Conservation (phyloP, 441 rosid genomes). For the Gossypium gossypioides region DNA sequence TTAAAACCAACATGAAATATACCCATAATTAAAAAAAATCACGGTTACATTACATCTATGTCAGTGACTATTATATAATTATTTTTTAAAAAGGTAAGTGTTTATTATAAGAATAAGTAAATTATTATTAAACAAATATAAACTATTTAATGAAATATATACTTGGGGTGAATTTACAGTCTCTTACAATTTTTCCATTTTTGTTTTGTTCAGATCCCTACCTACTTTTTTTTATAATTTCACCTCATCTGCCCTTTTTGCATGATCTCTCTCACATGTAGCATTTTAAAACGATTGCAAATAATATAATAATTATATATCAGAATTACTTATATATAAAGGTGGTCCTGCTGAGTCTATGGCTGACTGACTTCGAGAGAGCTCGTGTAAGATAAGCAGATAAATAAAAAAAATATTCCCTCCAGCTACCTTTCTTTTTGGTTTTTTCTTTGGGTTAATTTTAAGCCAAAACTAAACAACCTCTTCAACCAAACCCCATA, state of each 20-base stretch:
- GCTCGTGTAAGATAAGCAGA: slow-evolving; percentile 41
- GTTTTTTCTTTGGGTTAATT: slow-evolving; percentile 24
- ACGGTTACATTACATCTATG: too few species aligned
- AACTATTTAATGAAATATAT: too few species aligned
- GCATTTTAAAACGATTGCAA: not conserved
- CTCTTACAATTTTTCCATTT: not conserved
- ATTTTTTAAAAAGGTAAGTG: too few species aligned
- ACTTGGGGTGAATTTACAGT: not conserved
- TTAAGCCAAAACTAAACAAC: slow-evolving; percentile 11
- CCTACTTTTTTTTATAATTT: not conserved
- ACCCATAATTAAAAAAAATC: too few species aligned
- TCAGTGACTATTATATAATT: too few species aligned
- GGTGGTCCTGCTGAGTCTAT: slow-evolving; percentile 44
- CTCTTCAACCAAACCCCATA: not conserved
- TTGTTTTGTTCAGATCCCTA: not conserved
- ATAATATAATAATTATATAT: not conserved
- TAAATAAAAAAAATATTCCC: slow-evolving; percentile 23
- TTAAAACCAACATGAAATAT: too few species aligned
- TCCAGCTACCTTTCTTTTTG: slow-evolving; percentile 27
- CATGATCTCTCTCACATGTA: not conserved
- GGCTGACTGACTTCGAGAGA: slow-evolving; percentile 30
- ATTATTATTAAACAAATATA: too few species aligned
- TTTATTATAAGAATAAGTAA: too few species aligned
- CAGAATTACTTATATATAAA: slow-evolving; percentile 5
- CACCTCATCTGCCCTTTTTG: not conserved